Evolutionary conservation across 345 rosid genomes (phyloP), one percentile per base, ranked within the genome.

Genomic region (Bruguiera gymnorhiza): DNA sequence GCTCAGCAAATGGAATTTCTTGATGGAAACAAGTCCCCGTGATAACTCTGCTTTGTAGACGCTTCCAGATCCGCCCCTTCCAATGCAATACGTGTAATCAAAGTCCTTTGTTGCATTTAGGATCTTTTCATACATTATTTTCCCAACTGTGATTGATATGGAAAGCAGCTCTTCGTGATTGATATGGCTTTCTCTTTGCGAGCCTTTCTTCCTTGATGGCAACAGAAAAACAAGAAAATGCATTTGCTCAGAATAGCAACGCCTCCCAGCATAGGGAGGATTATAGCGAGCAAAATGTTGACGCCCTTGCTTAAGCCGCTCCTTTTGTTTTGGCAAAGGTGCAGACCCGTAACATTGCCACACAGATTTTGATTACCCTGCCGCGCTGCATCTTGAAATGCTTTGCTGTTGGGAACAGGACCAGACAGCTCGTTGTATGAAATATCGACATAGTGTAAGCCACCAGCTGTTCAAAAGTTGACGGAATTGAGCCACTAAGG

Each of bases 401-500:
- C 29, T 27, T 27, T 27, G 29, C 1, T 27, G 0, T 27, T 27
- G 29, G 29, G 1, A 27, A 27, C 29, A 27, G 29, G 29, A 27
- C 29, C 29, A 27, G 2, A 27, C 29, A 27, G 2, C 29, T 27
- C 29, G 29, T 27, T 27, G 29, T 27, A 27, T 27, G 29, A 27
- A 27, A 27, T 27, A 27, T 27, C 29, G 29, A 27, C 29, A 27
- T 27, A 27, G 29, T 27, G 29, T 27, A 27, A 27, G 29, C 29
- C 29, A 27, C 29, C 29, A 27, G 29, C 29, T 27, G 29, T 27
- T 27, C 29, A 27, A 73, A 7, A 85, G 29, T 27, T 66, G 72
- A 34, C 81, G 78, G 77, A 50, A 82, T 76, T 10, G 29, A 13
- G 21, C 88, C 83, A 2, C 62, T 50, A 16, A 85, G 70, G 6